Base-by-base conservation (phyloP, 1,139 yeast species). In the Taphrina wiesneri region DNA sequence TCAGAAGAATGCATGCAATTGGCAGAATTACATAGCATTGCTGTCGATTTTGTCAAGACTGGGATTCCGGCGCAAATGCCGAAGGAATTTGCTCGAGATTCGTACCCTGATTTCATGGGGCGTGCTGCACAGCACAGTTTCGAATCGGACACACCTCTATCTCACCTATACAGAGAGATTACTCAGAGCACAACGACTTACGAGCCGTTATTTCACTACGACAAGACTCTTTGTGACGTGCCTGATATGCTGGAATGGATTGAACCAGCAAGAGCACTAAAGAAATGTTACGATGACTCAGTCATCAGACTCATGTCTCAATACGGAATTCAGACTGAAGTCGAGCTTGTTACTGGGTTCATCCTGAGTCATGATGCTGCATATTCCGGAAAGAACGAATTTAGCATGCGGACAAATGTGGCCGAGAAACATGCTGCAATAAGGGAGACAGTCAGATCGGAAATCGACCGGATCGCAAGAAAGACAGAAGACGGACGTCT, bases 101-200 rank as follows among this genome's bases (percentile, higher is more conserved):
- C 53, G 19, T 67, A 65, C 30, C 69, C 69, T 7, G 68, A 67
- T 30, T 67, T 54, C 46, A 67, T 67, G 69, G 68, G 62, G 36
- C 30, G 47, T 19, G 25, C 9, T 26, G 13, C 26, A 9, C 19
- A 34, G 36, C 11, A 45, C 23, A 36, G 39, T 26, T 54, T 28
- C 30, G 43, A 11, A n/a, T 57, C 43, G 23, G 32, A 45, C 26
- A 47, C 43, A 28, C 66, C 36, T 32, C 46, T 43, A 36, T 47
- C 52, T 13, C 45, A 17, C 25, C 25, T 36, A 23, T 36, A 54
- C 43, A 23, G 61, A 26, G 32, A 53, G 26, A 17, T 28, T 43
- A 30, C 43, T 19, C 21, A 30, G 15, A n/a, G 28, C 52, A 26
- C 34, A 1, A 32, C n/a, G 26, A 19, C 17, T 3, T 45, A 32